Percentiles rank a stretch among this genome's conserved stretches.
Conservation (phyloP, 192 early-diverging fungal genomes). For the Piromyces finnis region DNA sequence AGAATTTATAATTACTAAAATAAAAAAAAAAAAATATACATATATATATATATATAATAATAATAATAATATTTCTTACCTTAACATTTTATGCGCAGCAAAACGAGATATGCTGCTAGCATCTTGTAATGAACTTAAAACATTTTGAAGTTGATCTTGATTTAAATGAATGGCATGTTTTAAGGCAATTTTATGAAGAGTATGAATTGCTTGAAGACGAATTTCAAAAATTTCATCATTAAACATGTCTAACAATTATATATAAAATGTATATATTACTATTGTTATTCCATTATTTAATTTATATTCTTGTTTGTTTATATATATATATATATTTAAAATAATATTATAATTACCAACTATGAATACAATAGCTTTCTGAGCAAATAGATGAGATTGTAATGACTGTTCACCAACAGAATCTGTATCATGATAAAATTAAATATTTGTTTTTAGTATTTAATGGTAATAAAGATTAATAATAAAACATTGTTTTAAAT, state of each 20-base stretch:
- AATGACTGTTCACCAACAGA: conserved; percentile 62
- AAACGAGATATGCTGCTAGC: conserved; percentile 39
- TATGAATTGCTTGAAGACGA: conserved; percentile 59
- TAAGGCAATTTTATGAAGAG: conserved; percentile 50
- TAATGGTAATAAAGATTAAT: no score
- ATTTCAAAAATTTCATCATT: conserved; percentile 85
- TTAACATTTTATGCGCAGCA: conserved; percentile 54
- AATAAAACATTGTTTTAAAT: not conserved
- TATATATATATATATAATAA: no score
- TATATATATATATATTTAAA: not conserved
- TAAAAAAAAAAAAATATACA: not conserved
- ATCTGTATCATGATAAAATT: conserved; percentile 40
- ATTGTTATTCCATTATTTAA: no score
- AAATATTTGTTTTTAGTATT: no score
- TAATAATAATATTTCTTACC: conserved; percentile 14
- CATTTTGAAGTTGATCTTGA: conserved; percentile 53
- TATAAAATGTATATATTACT: no score
- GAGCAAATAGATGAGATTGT: conserved; percentile 47
- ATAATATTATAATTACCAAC: conserved; percentile 29
- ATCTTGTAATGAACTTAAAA: conserved; percentile 63
- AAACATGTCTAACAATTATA: conserved; percentile 65
- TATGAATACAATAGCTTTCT: conserved; percentile 58
- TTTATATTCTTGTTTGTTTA: no score
- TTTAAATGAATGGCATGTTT: conserved; percentile 32
- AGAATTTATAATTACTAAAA: not conserved